Conservation (phyloP, 1,284 basidiomycete species). For the Pseudozyma flocculosa region DNA sequence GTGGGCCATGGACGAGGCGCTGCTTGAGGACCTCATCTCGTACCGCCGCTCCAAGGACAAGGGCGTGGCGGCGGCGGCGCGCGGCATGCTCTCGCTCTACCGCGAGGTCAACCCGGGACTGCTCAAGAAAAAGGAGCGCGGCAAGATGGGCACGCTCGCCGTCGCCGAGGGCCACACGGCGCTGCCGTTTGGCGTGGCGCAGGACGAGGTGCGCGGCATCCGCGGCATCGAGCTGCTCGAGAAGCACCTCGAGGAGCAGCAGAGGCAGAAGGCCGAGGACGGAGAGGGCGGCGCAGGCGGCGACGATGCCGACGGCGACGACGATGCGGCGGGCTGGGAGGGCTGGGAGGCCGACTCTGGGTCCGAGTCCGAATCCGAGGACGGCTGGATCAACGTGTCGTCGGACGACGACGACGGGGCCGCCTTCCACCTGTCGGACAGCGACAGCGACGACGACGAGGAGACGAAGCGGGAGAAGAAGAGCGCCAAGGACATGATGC, state of each 20-base stretch:
- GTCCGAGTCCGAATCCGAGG: conserved; percentile 64
- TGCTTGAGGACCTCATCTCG: conserved; percentile 87
- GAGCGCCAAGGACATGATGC: conserved; percentile 26
- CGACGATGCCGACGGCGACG: conserved; percentile 61
- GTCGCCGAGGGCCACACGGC: conserved; percentile 36
- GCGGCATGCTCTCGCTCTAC: conserved; percentile 88
- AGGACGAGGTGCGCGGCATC: conserved; percentile 73
- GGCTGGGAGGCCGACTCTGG: conserved; percentile 81
- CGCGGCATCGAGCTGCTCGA: conserved; percentile 66
- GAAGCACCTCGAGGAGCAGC: conserved; percentile 47
- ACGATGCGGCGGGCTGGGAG: conserved; percentile 77
- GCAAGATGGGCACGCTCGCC: conserved; percentile 51
- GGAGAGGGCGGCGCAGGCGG: conserved; percentile 59
- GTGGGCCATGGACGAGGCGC: conserved; percentile 90
- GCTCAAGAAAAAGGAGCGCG: conserved; percentile 81
- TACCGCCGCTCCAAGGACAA: conserved; percentile 96
- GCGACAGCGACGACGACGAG: conserved; percentile 80
- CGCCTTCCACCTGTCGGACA: conserved; percentile 61
- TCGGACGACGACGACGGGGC: conserved; percentile 71
- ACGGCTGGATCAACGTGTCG: conserved; percentile 79
- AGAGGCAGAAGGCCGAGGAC: conserved; percentile 10
- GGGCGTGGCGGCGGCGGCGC: conserved; percentile 80
- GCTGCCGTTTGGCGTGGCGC: conserved; percentile 76
- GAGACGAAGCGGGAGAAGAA: conserved; percentile 40
- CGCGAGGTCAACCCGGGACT: conserved; percentile 92